A percentile compares a stretch with the other conserved stretches of the same genome.
These are phyloP conservation scores for Diplodia scrobiculata DNA, from an alignment of 2,329 filamentous ascomycete species.

Conservation along the genomic window DNA sequence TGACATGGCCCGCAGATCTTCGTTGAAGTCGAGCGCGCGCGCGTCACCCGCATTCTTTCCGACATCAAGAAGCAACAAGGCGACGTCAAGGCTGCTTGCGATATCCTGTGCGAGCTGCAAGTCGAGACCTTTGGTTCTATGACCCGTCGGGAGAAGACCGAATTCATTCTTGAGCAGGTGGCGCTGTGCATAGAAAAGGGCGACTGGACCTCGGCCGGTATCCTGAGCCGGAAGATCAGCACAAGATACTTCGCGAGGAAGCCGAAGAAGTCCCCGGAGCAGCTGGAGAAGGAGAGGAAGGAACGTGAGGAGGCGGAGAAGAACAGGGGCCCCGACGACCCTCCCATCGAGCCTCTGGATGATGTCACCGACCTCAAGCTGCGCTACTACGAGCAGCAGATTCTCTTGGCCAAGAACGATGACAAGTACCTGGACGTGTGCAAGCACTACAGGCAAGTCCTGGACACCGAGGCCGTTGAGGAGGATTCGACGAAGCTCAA, in stretches of 20 bases:
- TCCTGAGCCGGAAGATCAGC: conserved; percentile 95
- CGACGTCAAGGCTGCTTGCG: conserved; percentile 83
- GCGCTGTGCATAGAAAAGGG: conserved; percentile 90
- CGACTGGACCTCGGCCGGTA: conserved; percentile 94
- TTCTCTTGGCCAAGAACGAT: conserved; percentile 92
- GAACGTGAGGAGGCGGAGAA: conserved; percentile 81
- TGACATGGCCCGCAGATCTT: conserved; percentile 69
- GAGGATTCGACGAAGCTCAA: conserved; percentile 82
- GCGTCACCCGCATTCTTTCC: conserved; percentile 90
- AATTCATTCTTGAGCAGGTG: conserved; percentile 96
- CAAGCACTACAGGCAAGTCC: conserved; percentile 95
- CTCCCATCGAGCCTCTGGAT: conserved; percentile 74
- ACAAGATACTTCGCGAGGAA: conserved; percentile 87
- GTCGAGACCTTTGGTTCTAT: conserved; percentile 99
- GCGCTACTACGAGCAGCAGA: conserved; percentile 95
- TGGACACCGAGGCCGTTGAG: conserved; percentile 94
- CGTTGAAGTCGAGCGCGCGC: conserved; percentile 95
- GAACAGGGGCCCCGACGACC: conserved; percentile 73
- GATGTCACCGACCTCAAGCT: conserved; percentile 97
- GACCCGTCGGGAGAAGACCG: conserved; percentile 95
- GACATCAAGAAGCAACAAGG: conserved; percentile 97
- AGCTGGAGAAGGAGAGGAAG: conserved; percentile 88
- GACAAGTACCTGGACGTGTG: conserved; percentile 96
- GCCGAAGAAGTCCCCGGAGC: conserved; percentile 84
- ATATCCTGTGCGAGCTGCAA: conserved; percentile 94